A percentile compares a stretch with the other conserved stretches of the same genome.
phyloP scores from a whole-genome alignment of 179 eudicot genomes.

The Silene noctiflora region DNA sequence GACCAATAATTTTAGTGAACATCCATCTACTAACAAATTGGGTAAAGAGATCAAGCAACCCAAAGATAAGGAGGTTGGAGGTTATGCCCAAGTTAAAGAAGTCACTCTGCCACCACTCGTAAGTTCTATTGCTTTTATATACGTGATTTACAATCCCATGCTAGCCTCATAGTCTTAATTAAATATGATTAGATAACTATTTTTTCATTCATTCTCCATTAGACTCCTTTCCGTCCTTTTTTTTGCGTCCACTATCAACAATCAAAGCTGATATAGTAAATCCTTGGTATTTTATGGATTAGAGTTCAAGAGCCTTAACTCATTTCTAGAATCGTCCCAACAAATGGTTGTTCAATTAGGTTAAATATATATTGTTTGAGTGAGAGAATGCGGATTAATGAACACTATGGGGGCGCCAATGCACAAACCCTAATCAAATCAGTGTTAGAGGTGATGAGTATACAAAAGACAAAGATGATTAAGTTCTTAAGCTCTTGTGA shows the following conservation, averaged over 20 bases:
- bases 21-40: constrained; percentile 29
- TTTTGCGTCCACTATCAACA: background rate
- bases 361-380: no score
- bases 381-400: no score
- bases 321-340: background rate
- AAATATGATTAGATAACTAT: no score
- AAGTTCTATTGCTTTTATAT: constrained; percentile 32
- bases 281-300: background rate
- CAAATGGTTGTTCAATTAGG: background rate
- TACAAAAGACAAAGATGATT: background rate
- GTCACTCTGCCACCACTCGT: constrained; percentile 64
- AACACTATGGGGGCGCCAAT: no score
- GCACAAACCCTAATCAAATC: no score
- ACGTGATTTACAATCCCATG: background rate
- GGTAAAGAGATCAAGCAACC: constrained; percentile 18
- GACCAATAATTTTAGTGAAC: background rate
- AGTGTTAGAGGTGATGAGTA: background rate
- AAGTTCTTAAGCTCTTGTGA: background rate
- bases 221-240: background rate
- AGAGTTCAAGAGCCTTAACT: no score
- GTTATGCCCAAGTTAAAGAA: constrained; percentile 36
- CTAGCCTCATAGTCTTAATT: background rate
- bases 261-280: background rate
- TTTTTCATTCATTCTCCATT: background rate
- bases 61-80: constrained; percentile 23